Percentiles rank a stretch among this genome's conserved stretches.
These are phyloP conservation scores for Davidsoniella eucalypti DNA, from an alignment of 2,329 filamentous ascomycete genomes.

Conservation along the genomic window DNA sequence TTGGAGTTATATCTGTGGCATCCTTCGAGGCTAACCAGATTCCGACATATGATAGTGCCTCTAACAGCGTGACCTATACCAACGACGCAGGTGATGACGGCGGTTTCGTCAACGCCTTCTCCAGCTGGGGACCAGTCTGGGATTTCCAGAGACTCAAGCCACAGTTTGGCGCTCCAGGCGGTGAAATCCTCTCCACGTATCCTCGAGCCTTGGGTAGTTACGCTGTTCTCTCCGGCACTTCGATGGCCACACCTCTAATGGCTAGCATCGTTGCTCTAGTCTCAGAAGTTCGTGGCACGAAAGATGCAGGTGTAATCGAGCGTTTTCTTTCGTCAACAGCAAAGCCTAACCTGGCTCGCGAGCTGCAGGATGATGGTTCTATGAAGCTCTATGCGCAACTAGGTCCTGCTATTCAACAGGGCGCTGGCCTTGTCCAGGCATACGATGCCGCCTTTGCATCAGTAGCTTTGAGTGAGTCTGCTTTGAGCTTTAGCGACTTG, in stretches of 20 bases:
- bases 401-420: slow-evolving; percentile 33
- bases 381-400: slow-evolving; percentile 17
- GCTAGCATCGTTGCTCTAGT: slow-evolving; percentile 13
- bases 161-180: slow-evolving; percentile 14
- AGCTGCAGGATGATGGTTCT: slow-evolving; percentile 20
- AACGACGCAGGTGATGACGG: slow-evolving; percentile 15
- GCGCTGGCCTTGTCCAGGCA: slow-evolving; percentile 27
- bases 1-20: slow-evolving; percentile 30
- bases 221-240: slow-evolving; percentile 13
- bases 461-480: background rate
- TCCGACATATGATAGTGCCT: too few species aligned
- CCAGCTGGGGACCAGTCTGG: slow-evolving; percentile 14
- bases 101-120: slow-evolving; percentile 22
- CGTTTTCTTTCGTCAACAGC: slow-evolving; percentile 28
- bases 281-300: slow-evolving; percentile 27
- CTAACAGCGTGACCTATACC: too few species aligned
- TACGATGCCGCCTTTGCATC: slow-evolving; percentile 19
- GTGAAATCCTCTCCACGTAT: slow-evolving; percentile 15
- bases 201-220: slow-evolving; percentile 11
- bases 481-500: background rate
- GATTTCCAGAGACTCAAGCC: slow-evolving; percentile 20
- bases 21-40: slow-evolving; percentile 18
- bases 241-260: slow-evolving; percentile 14
- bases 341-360: slow-evolving; percentile 19
- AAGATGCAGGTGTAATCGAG: slow-evolving; percentile 27